Percentiles rank a stretch among this genome's conserved stretches.
These are phyloP conservation scores for Suillus hirtellus DNA, from an alignment of 768 basidiomycete genomes.

Conservation along the genomic window DNA sequence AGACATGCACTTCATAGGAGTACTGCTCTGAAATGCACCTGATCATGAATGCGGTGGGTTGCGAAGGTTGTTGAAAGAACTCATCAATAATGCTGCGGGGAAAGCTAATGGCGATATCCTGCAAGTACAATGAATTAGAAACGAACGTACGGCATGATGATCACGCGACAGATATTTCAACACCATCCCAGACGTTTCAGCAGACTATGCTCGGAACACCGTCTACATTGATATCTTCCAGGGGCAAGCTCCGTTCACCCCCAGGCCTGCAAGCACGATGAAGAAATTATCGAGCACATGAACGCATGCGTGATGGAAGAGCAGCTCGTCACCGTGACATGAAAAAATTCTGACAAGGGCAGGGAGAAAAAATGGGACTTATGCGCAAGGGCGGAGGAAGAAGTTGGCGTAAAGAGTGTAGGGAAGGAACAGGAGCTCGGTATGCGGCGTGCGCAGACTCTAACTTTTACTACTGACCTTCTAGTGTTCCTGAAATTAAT, in stretches of 20 bases:
- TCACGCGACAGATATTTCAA: constrained; percentile 91
- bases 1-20: no score
- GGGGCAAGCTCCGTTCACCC: constrained; percentile 92
- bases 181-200: constrained; percentile 93
- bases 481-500: constrained; percentile 99
- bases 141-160: constrained; percentile 98
- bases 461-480: constrained; percentile 77
- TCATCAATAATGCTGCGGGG: no score
- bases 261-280: constrained; percentile 87
- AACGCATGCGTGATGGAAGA: constrained; percentile 84
- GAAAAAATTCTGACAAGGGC: constrained; percentile 48
- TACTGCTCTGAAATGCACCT: no score
- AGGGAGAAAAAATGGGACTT: constrained; percentile 84
- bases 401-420: constrained; percentile 32
- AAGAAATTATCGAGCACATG: constrained; percentile 99
- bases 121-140: constrained; percentile 52
- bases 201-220: constrained; percentile 97
- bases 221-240: constrained; percentile 98
- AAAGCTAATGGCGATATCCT: constrained; percentile 73
- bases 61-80: no score
- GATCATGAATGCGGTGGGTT: no score
- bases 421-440: constrained; percentile 71
- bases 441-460: constrained; percentile 61
- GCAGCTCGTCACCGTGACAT: constrained; percentile 58
- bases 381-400: constrained; percentile 67